Percentiles rank a stretch among this genome's conserved stretches.
Evolutionary conservation across 345 rosid species (phyloP).

Genomic region (Euphorbia tirucalli): DNA sequence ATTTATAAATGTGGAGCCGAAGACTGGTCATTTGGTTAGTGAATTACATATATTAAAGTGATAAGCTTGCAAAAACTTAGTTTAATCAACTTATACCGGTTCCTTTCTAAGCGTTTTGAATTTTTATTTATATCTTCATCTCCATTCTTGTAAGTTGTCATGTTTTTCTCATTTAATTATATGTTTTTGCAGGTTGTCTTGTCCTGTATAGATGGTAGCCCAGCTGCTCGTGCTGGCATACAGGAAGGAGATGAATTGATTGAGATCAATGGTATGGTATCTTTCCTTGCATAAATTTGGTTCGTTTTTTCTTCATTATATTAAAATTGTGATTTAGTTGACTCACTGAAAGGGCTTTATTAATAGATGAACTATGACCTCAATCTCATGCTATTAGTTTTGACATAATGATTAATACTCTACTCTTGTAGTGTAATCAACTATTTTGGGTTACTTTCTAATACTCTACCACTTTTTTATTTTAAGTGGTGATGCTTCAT

Average conservation of each 20-base stretch:
- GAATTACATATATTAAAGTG: neutral
- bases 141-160: neutral
- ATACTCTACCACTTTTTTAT: too few relatives aligned
- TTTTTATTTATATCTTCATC: neutral
- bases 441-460: too few relatives aligned
- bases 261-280: conserved; percentile 92
- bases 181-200: conserved; percentile 68
- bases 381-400: conserved; percentile 4
- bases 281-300: neutral
- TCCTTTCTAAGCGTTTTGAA: neutral
- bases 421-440: too few relatives aligned
- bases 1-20: conserved; percentile 70
- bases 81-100: neutral
- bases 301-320: neutral
- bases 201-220: conserved; percentile 78
- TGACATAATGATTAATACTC: neutral
- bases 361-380: neutral
- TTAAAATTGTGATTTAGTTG: neutral
- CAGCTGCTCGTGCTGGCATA: conserved; percentile 89
- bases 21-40: conserved; percentile 82
- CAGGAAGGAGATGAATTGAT: conserved; percentile 80
- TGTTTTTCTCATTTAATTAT: neutral
- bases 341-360: neutral
- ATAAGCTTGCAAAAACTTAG: neutral
- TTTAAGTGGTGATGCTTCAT: too few relatives aligned